Percentiles rank a stretch among this genome's conserved stretches.
Conservation (phyloP, 108 stramenopile species). For the Fragilaria crotonensis region DNA sequence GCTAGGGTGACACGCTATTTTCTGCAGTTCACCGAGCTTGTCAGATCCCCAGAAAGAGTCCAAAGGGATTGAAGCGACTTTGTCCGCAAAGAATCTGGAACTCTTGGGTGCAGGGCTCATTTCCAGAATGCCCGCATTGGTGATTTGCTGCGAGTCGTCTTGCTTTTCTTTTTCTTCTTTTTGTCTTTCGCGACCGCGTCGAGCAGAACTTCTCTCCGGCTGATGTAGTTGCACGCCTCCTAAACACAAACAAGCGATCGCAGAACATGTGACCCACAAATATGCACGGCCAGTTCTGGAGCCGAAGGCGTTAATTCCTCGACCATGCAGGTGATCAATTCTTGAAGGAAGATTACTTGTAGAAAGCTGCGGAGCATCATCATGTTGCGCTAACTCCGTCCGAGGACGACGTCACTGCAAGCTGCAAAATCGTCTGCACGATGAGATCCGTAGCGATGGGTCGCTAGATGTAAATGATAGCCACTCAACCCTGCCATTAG, state of each 20-base stretch:
- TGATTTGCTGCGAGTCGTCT: slow-evolving; percentile 6
- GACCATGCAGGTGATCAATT: slow-evolving; percentile 33
- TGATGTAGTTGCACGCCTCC: too few species aligned
- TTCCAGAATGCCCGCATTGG: slow-evolving; percentile 31
- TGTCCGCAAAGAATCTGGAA: not conserved
- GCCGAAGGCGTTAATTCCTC: slow-evolving; percentile 56
- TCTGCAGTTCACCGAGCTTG: slow-evolving; percentile 47
- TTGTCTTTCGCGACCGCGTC: slow-evolving; percentile 58
- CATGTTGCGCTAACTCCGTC: slow-evolving; percentile 37
- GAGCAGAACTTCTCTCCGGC: too few species aligned
- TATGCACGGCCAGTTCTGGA: slow-evolving; percentile 58
- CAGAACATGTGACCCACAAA: slow-evolving; percentile 82
- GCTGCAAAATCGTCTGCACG: slow-evolving; percentile 61
- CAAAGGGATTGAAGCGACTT: slow-evolving; percentile 15
- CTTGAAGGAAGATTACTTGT: slow-evolving; percentile 25
- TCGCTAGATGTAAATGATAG: slow-evolving; percentile 65
- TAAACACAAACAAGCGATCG: slow-evolving; percentile 65
- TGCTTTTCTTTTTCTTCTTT: slow-evolving; percentile 58
- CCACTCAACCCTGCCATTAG: slow-evolving; percentile 44
- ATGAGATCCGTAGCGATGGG: slow-evolving; percentile 82
- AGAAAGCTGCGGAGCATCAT: slow-evolving; percentile 38
- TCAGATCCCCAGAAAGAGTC: slow-evolving; percentile 18
- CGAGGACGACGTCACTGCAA: slow-evolving; percentile 20
- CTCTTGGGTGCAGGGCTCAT: slow-evolving; percentile 9
- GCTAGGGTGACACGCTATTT: slow-evolving; percentile 63